phyloP scores from a whole-genome alignment of 139 green algal genomes.

The Closterium sp. region DNA sequence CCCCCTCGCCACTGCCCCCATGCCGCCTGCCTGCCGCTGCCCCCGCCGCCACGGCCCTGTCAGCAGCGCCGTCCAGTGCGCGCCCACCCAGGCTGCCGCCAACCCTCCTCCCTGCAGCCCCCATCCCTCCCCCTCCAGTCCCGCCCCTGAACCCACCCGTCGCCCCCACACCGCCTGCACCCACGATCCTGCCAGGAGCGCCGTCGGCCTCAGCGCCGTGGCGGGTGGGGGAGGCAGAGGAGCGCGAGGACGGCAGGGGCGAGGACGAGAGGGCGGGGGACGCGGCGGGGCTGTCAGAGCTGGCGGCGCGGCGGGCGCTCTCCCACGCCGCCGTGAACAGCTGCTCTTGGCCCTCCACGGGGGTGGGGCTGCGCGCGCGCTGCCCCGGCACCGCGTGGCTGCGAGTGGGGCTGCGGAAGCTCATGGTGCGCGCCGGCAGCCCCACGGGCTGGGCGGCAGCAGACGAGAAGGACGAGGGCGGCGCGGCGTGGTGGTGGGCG shows the following conservation, averaged over 20 bases:
- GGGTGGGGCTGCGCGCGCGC: background rate
- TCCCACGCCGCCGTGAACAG: background rate
- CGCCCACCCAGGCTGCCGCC: background rate
- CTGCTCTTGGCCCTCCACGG: background rate
- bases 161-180: background rate
- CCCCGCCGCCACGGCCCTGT: background rate
- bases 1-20: background rate
- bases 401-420: background rate
- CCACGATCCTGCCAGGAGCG: background rate
- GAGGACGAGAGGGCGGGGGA: background rate
- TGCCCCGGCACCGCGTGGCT: background rate
- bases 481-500: background rate
- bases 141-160: background rate
- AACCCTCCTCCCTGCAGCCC: background rate
- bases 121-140: background rate
- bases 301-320: background rate
- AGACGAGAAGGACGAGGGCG: background rate
- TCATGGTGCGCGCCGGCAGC: background rate
- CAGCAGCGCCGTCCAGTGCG: background rate
- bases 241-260: background rate
- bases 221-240: background rate
- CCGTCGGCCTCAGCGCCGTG: background rate
- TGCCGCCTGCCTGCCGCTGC: background rate
- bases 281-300: background rate
- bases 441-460: background rate